Conservation (phyloP, 1,284 basidiomycete genomes). For the Hymenochaete sp. region DNA sequence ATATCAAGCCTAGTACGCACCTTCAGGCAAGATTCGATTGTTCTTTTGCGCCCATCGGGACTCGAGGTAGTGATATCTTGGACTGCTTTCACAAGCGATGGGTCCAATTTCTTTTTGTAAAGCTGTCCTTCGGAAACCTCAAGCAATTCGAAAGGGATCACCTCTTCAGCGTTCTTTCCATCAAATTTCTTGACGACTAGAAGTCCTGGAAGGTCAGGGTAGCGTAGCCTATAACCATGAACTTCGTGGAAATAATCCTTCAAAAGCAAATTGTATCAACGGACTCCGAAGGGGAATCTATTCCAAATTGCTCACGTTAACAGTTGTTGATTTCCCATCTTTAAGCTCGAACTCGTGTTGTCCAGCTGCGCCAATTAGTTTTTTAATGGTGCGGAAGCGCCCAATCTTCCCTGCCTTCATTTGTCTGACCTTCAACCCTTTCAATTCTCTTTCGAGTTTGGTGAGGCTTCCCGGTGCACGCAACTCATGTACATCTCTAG, state of each 20-base stretch:
- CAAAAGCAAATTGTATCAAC: background rate
- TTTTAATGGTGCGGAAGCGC: conserved; percentile 22
- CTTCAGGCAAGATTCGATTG: conserved; percentile 14
- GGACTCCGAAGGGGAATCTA: background rate
- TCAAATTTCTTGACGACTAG: conserved; percentile 12
- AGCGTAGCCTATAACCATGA: conserved; percentile 17
- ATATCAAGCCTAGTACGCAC: background rate
- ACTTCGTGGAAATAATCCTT: conserved; percentile 28
- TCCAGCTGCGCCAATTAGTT: conserved; percentile 28
- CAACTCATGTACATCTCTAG: background rate
- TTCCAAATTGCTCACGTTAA: conserved; percentile 23
- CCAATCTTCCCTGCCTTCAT: conserved; percentile 7
- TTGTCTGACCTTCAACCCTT: conserved; percentile 11
- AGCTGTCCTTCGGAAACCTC: conserved; percentile 23
- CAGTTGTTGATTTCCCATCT: conserved; percentile 25
- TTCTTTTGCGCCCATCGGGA: conserved; percentile 18
- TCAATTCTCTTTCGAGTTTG: conserved; percentile 5
- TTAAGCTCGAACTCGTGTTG: conserved; percentile 26
- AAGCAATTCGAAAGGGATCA: conserved; percentile 25
- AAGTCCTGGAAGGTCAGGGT: conserved; percentile 20
- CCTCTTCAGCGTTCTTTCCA: conserved; percentile 16
- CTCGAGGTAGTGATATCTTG: conserved; percentile 23
- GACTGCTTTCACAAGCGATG: conserved; percentile 21
- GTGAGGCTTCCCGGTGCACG: background rate
- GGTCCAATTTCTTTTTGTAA: conserved; percentile 21